Evolutionary conservation across 2,329 filamentous ascomycete genomes (phyloP), one percentile per base, ranked within the genome.

Genomic region (Penicillium hesseltinei): DNA sequence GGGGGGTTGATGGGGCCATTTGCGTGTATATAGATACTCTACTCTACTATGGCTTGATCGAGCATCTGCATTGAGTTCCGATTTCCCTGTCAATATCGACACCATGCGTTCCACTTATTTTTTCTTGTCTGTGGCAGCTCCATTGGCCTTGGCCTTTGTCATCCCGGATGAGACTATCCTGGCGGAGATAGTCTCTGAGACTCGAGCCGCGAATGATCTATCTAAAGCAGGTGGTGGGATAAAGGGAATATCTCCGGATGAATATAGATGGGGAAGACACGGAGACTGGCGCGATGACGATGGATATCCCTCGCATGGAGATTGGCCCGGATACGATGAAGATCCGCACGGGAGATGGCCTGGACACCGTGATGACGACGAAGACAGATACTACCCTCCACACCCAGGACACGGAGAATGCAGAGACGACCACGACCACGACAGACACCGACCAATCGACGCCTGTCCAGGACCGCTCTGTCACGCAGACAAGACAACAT

Each of bases 401-500:
- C n/a, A 40, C 25, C 38, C 36, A n/a, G 33, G 36, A 8, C 40
- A 44, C 35, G 29, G 36, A 23, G 35, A 42, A 7, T 55, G 35
- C 4, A 29, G 35, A 50, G 13, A 40, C 23, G 46, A 27, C 23
- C 33, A 8, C 31, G 23, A 39, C 27, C 35, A 38, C 9, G 25
- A 40, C 25, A 31, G n/a, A 40, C 5, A 46, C 27, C 25, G 25
- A 42, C 56, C 48, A 48, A 55, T 40, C 33, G 35, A 51, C 2
- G 40, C 51, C 23, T 59, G 42, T 5, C 53, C 53, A 11, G 53
- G 53, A 76, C 57, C 73, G 79, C 62, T 72, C 71, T 60, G 59
- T 48, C 77, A 48, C 9, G 79, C 84, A 6, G 88, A 91, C 69
- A 76, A 82, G 69, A 95, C 91, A 21, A 84, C 96, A 44, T 96